These are phyloP conservation scores for Phalaenopsis hybrid DNA, from an alignment of 116 monocot genomes.

Conservation along the genomic window DNA sequence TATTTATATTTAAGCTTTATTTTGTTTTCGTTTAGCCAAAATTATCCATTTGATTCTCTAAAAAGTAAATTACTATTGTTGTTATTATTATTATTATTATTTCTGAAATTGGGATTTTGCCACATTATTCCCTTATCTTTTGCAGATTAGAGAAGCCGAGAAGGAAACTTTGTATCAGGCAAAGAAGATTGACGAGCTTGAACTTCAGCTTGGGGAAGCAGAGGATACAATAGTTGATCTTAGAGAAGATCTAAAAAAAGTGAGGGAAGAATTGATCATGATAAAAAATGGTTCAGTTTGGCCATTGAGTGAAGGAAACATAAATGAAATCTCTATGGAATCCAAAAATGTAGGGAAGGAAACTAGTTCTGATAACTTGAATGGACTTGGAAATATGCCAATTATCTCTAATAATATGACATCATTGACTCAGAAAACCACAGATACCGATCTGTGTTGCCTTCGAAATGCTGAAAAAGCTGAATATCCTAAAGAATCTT, in stretches of 20 bases:
- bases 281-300: constrained; percentile 18
- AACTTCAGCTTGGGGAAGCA: constrained; percentile 48
- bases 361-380: not conserved
- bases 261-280: constrained; percentile 23
- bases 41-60: not conserved
- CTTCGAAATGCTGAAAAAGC: constrained; percentile 1
- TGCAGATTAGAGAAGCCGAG: constrained; percentile 62
- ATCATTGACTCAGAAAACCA: constrained; percentile 3
- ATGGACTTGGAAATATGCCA: constrained; percentile 6
- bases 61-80: not conserved
- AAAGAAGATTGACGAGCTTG: constrained; percentile 69
- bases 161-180: constrained; percentile 22
- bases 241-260: constrained; percentile 39
- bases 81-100: too few relatives aligned
- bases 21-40: not conserved
- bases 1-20: not conserved
- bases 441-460: not conserved
- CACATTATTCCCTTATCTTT: not conserved
- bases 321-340: not conserved
- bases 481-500: constrained; percentile 16
- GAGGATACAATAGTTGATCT: constrained; percentile 42
- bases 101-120: not conserved
- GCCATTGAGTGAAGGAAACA: constrained; percentile 10
- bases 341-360: not conserved
- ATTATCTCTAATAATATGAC: not conserved